Evolutionary conservation across 2,329 filamentous ascomycete genomes (phyloP).

Genomic region (Penicillium sp.): DNA sequence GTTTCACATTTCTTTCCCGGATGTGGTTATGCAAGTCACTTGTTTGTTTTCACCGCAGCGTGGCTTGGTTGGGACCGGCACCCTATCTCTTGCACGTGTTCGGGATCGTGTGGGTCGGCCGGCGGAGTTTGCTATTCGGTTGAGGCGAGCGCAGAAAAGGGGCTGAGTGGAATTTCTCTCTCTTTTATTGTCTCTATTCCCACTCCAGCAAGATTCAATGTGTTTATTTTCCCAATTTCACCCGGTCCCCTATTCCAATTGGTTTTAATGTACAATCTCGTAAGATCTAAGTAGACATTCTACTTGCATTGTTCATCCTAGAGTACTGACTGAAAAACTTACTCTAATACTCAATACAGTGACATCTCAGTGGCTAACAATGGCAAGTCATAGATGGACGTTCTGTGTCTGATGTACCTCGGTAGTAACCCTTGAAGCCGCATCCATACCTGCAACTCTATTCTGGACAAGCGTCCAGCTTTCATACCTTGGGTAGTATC

Average conservation of each 20-base stretch:
- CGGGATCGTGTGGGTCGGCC: conserved; percentile 46
- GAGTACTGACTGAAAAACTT: too few relatives aligned
- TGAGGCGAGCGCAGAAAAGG: conserved; percentile 46
- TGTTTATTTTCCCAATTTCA: conserved; percentile 41
- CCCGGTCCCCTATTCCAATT: conserved; percentile 21
- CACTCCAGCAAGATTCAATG: conserved; percentile 49
- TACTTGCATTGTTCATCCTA: background rate
- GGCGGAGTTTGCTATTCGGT: conserved; percentile 53
- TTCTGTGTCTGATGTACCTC: background rate
- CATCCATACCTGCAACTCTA: background rate
- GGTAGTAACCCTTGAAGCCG: background rate
- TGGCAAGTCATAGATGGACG: background rate
- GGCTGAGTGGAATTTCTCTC: conserved; percentile 51
- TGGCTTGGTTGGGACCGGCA: conserved; percentile 45
- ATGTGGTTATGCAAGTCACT: conserved; percentile 44
- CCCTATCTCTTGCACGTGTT: conserved; percentile 43
- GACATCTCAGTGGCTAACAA: too few relatives aligned
- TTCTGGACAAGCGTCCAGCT: background rate
- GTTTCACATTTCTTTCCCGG: conserved; percentile 44
- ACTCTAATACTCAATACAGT: background rate
- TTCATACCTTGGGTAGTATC: background rate
- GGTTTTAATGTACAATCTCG: background rate
- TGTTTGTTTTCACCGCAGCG: conserved; percentile 42
- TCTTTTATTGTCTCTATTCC: conserved; percentile 50
- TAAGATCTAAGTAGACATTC: too few relatives aligned